These are phyloP conservation scores for Ogataea parapolymorpha DNA, from an alignment of 805 yeast species.

Conservation along the genomic window DNA sequence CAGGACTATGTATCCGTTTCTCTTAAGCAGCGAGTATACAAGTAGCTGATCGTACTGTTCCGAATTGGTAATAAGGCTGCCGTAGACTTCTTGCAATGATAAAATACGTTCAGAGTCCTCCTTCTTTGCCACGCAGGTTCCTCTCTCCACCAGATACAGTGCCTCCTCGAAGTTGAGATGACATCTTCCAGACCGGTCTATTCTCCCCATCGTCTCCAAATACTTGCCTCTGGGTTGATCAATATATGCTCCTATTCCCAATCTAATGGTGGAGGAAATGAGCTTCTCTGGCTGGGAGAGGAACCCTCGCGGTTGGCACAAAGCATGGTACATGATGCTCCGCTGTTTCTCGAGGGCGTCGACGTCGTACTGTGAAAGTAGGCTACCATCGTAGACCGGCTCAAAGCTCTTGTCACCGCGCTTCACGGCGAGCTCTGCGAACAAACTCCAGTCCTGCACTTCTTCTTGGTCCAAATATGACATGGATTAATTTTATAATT, in stretches of 20 bases:
- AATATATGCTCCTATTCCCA: slow-evolving; percentile 29
- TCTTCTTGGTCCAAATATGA: slow-evolving; percentile 32
- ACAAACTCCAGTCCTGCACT: slow-evolving; percentile 52
- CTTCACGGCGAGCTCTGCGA: slow-evolving; percentile 37
- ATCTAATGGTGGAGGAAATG: slow-evolving; percentile 28
- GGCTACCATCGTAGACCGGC: slow-evolving; percentile 37
- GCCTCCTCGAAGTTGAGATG: slow-evolving; percentile 64
- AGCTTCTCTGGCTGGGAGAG: slow-evolving; percentile 19
- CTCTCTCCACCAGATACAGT: slow-evolving; percentile 78
- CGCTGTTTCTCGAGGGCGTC: slow-evolving; percentile 48
- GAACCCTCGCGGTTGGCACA: slow-evolving; percentile 48
- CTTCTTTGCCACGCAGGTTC: slow-evolving; percentile 41
- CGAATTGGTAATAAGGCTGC: slow-evolving; percentile 39
- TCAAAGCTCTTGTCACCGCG: slow-evolving; percentile 85
- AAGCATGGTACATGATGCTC: slow-evolving; percentile 69
- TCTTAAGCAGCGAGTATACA: slow-evolving; percentile 69
- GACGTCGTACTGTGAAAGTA: slow-evolving; percentile 28
- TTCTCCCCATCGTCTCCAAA: slow-evolving; percentile 67
- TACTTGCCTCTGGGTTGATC: slow-evolving; percentile 64
- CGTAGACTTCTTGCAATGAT: slow-evolving; percentile 62
- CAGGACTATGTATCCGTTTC: slow-evolving; percentile 72
- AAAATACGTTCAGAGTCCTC: slow-evolving; percentile 35
- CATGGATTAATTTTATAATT: neutral
- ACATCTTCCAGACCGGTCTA: slow-evolving; percentile 43
- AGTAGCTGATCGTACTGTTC: slow-evolving; percentile 51